These are phyloP conservation scores for Magnolia kwangsiensis DNA, from an alignment of 164 flowering plant species.

Conservation along the genomic window DNA sequence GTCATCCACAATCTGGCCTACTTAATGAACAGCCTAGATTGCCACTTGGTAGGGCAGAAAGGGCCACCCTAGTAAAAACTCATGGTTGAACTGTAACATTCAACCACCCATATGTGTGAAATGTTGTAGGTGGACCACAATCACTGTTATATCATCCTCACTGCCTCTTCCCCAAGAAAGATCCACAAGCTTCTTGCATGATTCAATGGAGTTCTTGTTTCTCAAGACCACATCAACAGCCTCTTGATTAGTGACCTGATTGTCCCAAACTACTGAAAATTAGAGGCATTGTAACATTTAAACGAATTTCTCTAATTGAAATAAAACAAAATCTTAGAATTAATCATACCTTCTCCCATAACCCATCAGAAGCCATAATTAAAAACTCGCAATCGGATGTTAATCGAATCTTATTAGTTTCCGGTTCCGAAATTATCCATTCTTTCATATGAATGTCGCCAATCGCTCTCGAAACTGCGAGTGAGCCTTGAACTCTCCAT, in stretches of 20 bases:
- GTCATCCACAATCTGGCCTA: not conserved
- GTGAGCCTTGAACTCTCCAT: slow-evolving; percentile 57
- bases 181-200: slow-evolving; percentile 49
- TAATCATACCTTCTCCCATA: slow-evolving; percentile 58
- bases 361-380: slow-evolving; percentile 61
- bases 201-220: slow-evolving; percentile 16
- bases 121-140: slow-evolving; percentile 38
- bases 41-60: too few species aligned
- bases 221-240: slow-evolving; percentile 43
- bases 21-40: too few species aligned
- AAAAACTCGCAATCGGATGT: slow-evolving; percentile 45
- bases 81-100: not conserved
- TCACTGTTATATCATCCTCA: slow-evolving; percentile 50
- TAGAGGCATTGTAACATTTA: not conserved
- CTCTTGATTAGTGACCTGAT: slow-evolving; percentile 49
- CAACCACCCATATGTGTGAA: not conserved
- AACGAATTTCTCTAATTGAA: too few species aligned
- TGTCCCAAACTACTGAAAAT: not conserved
- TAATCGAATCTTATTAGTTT: slow-evolving; percentile 24
- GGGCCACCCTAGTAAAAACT: too few species aligned
- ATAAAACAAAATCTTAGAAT: not conserved
- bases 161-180: slow-evolving; percentile 42
- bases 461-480: slow-evolving; percentile 57
- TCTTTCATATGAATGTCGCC: slow-evolving; percentile 52
- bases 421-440: slow-evolving; percentile 55